Base-by-base conservation (phyloP, 257 asterid genomes). In the Primulina eburnea region DNA sequence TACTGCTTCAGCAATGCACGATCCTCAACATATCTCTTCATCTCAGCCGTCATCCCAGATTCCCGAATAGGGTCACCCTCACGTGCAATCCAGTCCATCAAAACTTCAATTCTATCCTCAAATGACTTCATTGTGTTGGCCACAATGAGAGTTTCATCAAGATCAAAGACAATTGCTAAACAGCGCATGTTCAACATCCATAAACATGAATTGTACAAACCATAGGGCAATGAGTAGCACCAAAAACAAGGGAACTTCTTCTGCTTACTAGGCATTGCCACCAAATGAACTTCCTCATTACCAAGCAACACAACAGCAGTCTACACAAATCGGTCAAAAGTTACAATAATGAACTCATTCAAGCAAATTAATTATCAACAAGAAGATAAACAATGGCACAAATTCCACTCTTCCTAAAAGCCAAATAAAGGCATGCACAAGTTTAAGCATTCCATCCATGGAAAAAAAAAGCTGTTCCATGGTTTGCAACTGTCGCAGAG, bases 81-180 rank as follows among this genome's bases (percentile, higher is more conserved):
- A 67, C 92, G 89, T 2, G 77, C 85, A 76, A 94, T 84, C 92
- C 90, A 85, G 56, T 78, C 84, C 77, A 80, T 75, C 77, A 94
- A 81, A 68, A 78, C 72, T 17, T 90, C 99, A 67, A 94, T 94
- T 77, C 89, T 89, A 82, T 94, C 99, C 78, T 94, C 97, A 82
- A 90, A 91, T 0, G 99, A 94, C 86, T 89, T 94, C 97, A 94
- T 86, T 33, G 99, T 94, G 82, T 94, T 94, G 79, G 99, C 97
- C 78, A 94, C 99, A 80, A 94, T 88, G 62, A 94, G 91, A 53
- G 99, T 94, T 79, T 94, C 99, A 34, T 94, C 99, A 37, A 94
- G 96, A 84, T 94, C 97, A 75, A 94, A 94, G 70, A 94, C 99
- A 70, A 94, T 88, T 7, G 99, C 81, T 62, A 94, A 79, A 83